Percentiles rank a stretch among this genome's conserved stretches.
These are phyloP conservation scores for Citrullus colocynthis DNA, from an alignment of 306 rosid species.

Conservation along the genomic window DNA sequence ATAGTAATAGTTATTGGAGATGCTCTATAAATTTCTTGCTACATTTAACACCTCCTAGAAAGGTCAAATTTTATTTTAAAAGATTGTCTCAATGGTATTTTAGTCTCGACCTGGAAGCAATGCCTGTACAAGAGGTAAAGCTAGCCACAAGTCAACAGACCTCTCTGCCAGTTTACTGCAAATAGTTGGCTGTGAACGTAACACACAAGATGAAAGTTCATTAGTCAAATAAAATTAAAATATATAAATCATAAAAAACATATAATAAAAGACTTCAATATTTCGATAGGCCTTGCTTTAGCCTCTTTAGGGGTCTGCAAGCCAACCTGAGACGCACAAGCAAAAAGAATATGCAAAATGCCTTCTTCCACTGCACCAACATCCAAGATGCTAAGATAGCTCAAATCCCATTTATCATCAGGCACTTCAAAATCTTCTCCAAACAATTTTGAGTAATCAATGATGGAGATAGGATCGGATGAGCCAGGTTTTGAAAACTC, in stretches of 20 bases:
- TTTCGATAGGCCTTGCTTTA: constrained; percentile 7
- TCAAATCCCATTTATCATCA: constrained; percentile 65
- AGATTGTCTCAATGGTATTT: neutral
- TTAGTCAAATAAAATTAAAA: constrained; percentile 1
- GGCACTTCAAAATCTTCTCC: constrained; percentile 74
- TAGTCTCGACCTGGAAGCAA: constrained; percentile 68
- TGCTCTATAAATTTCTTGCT: neutral
- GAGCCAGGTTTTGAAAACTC: constrained; percentile 40
- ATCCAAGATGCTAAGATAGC: constrained; percentile 67
- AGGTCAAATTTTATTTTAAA: neutral
- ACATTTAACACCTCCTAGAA: neutral
- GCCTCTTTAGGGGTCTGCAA: constrained; percentile 5
- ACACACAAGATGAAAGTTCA: constrained; percentile 19
- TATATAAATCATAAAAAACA: neutral
- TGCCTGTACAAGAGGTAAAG: constrained; percentile 76
- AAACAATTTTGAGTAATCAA: constrained; percentile 66
- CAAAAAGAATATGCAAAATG: constrained; percentile 73
- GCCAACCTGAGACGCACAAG: constrained; percentile 84
- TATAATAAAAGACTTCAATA: neutral
- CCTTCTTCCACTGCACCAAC: constrained; percentile 86
- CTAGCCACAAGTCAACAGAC: constrained; percentile 64
- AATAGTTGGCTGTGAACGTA: constrained; percentile 59
- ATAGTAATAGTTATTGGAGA: neutral
- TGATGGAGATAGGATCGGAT: constrained; percentile 29
- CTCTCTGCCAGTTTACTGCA: constrained; percentile 81